Percentiles rank a stretch among this genome's conserved stretches.
phyloP scores from a whole-genome alignment of 169 alveolate genomes.

The Plasmodium coatneyi region DNA sequence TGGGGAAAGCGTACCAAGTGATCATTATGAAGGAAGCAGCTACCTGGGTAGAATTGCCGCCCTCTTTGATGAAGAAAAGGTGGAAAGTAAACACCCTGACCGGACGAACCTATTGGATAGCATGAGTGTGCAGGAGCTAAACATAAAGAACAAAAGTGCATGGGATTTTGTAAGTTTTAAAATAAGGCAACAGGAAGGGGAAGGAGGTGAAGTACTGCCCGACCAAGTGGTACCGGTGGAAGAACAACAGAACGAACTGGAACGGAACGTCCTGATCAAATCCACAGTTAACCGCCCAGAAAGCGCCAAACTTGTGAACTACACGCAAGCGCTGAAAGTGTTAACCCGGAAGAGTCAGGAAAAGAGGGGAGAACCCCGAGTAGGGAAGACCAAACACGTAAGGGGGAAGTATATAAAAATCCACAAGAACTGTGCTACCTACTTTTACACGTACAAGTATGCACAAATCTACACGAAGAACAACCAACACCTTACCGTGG shows the following conservation, averaged over 20 bases:
- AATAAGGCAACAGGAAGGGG: neutral
- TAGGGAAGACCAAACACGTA: constrained; percentile 11
- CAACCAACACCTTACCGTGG: neutral
- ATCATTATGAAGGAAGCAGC: neutral
- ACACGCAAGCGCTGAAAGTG: neutral
- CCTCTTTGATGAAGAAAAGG: neutral
- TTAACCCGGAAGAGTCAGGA: neutral
- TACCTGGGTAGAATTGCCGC: neutral
- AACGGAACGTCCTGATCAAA: neutral
- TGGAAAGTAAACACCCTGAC: neutral
- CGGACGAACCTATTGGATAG: neutral
- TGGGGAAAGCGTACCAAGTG: neutral
- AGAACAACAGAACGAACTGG: neutral
- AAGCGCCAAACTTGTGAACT: neutral
- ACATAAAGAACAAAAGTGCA: constrained; percentile 31
- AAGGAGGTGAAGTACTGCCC: neutral
- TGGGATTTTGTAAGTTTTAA: constrained; percentile 54
- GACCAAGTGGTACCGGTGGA: neutral
- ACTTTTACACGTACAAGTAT: constrained; percentile 41
- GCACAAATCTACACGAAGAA: neutral
- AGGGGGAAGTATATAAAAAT: constrained; percentile 36
- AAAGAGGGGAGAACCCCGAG: neutral
- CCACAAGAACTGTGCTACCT: constrained; percentile 16
- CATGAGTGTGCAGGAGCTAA: constrained; percentile 48
- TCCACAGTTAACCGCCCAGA: neutral